These are phyloP conservation scores for Aspergillus japonicus DNA, from an alignment of 2,329 filamentous ascomycete genomes.

Conservation along the genomic window DNA sequence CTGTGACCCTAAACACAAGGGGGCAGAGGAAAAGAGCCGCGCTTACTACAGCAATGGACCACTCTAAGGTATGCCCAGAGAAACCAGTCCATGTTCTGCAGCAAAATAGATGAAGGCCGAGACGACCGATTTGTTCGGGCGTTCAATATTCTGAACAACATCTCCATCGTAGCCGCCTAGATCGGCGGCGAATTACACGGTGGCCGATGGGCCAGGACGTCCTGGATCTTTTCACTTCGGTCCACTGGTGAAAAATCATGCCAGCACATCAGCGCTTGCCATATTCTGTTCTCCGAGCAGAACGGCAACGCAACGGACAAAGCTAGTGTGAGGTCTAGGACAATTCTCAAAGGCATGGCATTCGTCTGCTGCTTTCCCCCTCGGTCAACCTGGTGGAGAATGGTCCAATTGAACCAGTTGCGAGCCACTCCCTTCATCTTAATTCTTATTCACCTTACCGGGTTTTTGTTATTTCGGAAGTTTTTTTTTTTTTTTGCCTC, in stretches of 20 bases:
- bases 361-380: constrained; percentile 11
- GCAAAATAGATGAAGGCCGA: constrained; percentile 16
- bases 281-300: constrained; percentile 17
- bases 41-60: constrained; percentile 9
- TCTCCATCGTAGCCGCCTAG: constrained; percentile 33
- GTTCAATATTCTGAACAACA: constrained; percentile 19
- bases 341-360: constrained; percentile 16
- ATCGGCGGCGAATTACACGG: constrained; percentile 39
- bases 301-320: constrained; percentile 17
- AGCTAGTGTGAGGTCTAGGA: constrained; percentile 18
- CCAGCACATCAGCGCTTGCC: constrained; percentile 71
- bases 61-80: constrained; percentile 12
- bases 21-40: neutral
- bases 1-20: neutral
- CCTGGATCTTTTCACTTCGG: constrained; percentile 56
- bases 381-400: constrained; percentile 19
- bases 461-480: neutral
- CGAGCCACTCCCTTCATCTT: constrained; percentile 15
- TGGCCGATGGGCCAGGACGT: constrained; percentile 50
- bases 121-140: constrained; percentile 15
- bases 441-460: neutral
- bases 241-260: constrained; percentile 81
- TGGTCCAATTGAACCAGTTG: constrained; percentile 21
- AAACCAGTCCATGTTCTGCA: constrained; percentile 22
- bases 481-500: neutral